Percentiles rank a stretch among this genome's conserved stretches.
These are phyloP conservation scores for Solanum dulcamara DNA, from an alignment of 257 asterid genomes.

Conservation along the genomic window DNA sequence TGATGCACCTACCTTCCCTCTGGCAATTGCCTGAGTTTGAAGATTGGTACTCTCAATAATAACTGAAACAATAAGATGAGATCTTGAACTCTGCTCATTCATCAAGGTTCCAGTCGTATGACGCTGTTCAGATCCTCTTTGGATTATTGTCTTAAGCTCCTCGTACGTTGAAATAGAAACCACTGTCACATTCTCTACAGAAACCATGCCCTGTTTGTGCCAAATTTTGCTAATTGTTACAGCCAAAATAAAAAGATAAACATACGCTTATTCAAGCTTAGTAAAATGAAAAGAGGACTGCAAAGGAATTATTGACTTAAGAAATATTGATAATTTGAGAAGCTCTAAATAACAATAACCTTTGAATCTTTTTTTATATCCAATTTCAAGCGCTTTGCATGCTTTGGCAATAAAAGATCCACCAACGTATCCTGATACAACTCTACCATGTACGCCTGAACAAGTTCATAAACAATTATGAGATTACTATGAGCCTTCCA, in stretches of 20 bases:
- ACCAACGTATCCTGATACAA: conserved; percentile 81
- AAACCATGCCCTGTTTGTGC: conserved; percentile 73
- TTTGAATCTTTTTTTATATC: conserved; percentile 90
- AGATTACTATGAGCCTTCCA: background rate
- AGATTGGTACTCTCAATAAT: conserved; percentile 87
- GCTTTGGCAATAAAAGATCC: conserved; percentile 74
- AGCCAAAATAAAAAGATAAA: background rate
- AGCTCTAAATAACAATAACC: conserved; percentile 27
- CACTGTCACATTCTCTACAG: conserved; percentile 67
- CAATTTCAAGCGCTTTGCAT: conserved; percentile 54
- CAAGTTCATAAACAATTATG: conserved; percentile 5
- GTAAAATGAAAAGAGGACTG: background rate
- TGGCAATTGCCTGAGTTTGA: conserved; percentile 82
- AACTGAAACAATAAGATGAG: conserved; percentile 83
- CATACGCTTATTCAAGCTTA: background rate
- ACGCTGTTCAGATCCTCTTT: conserved; percentile 81
- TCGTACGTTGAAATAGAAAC: conserved; percentile 62
- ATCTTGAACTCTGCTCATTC: conserved; percentile 96
- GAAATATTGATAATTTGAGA: background rate
- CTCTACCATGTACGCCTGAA: conserved; percentile 94
- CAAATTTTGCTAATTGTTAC: conserved; percentile 9
- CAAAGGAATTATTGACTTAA: background rate
- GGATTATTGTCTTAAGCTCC: conserved; percentile 54
- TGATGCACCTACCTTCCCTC: conserved; percentile 74
- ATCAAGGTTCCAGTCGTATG: conserved; percentile 80